Base-by-base conservation (phyloP, 1,139 yeast genomes). In the Spencermartinsiella ligniputridi region DNA sequence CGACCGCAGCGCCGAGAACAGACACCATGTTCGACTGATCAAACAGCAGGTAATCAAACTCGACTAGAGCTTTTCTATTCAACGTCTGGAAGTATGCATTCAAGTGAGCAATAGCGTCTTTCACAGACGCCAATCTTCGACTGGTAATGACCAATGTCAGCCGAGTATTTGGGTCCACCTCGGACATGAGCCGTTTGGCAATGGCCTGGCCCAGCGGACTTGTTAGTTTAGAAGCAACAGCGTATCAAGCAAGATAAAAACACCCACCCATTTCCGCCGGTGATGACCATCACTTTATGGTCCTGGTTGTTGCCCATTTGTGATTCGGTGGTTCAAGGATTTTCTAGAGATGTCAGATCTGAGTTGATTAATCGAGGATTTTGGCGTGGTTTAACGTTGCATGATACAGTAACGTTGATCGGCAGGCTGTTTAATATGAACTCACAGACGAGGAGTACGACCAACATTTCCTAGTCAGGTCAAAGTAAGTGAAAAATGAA, bases 11-110 rank as follows among this genome's bases (percentile, higher is more conserved):
- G 16, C 78, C 73, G 30, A 86, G 68, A 11, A 90, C 76, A 0
- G 96, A 86, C 3, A 88, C 83, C 96, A 90, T 88, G 57, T 85
- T 79, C n/a, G 90, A 75, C 61, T 92, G 89, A 62, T 92, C 97
- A 24, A 92, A 81, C 41, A 90, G 70, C 2, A 89, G 62, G 55
- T 90, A 92, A 64, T 92, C 98, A 60, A 83, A 90, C 57, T 87
- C 95, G 5, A 90, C 72, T 29, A 73, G 69, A 0, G 81, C 84
- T 3, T 71, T 45, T 15, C 62, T 54, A 5, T 41, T 41, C 25
- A 47, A 49, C 16, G 22, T 29, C 9, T 60, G 60, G 20, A 76
- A 77, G 59, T 75, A 77, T 4, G 66, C 63, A 50, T 81, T 78
- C 50, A 90, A 79, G 39, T 68, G 57, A 20, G 71, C 73, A 35